phyloP scores from a whole-genome alignment of 2,329 filamentous ascomycete species.

The Whalleya microplaca region DNA sequence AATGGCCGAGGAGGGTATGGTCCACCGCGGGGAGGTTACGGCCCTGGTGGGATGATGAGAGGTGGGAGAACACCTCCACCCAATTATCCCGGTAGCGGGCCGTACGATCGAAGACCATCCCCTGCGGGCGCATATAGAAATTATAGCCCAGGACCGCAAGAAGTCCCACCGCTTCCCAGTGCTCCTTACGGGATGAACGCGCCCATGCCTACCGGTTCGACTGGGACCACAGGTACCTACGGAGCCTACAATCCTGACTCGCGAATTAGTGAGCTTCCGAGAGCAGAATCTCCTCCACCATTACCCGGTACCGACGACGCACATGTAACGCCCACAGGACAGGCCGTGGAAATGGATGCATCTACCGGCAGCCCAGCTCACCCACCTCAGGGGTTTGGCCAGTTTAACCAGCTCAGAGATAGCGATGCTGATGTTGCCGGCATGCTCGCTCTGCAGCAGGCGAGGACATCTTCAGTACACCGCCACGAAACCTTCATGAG shows the following conservation, averaged over 20 bases:
- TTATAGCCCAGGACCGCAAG: slow-evolving; percentile 38
- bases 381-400: slow-evolving; percentile 46
- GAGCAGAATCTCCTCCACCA: slow-evolving; percentile 68
- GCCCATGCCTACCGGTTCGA: slow-evolving; percentile 42
- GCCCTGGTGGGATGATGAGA: slow-evolving; percentile 39
- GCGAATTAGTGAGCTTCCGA: slow-evolving; percentile 50
- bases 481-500: slow-evolving; percentile 59
- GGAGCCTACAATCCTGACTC: slow-evolving; percentile 48
- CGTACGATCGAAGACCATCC: slow-evolving; percentile 40
- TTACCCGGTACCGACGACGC: slow-evolving; percentile 50
- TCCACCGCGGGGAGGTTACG: slow-evolving; percentile 36
- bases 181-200: slow-evolving; percentile 44
- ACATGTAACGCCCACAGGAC: slow-evolving; percentile 51
- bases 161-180: slow-evolving; percentile 43
- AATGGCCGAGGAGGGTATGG: slow-evolving; percentile 41
- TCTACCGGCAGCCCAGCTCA: slow-evolving; percentile 57
- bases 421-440: slow-evolving; percentile 74
- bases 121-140: slow-evolving; percentile 32
- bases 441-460: slow-evolving; percentile 73
- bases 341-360: slow-evolving; percentile 81
- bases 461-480: slow-evolving; percentile 38
- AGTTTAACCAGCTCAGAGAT: slow-evolving; percentile 57
- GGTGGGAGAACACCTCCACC: slow-evolving; percentile 48
- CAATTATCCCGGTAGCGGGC: slow-evolving; percentile 47
- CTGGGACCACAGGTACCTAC: slow-evolving; percentile 39